phyloP scores from a whole-genome alignment of 2,329 filamentous ascomycete genomes.

The Trichoderma simmonsii region DNA sequence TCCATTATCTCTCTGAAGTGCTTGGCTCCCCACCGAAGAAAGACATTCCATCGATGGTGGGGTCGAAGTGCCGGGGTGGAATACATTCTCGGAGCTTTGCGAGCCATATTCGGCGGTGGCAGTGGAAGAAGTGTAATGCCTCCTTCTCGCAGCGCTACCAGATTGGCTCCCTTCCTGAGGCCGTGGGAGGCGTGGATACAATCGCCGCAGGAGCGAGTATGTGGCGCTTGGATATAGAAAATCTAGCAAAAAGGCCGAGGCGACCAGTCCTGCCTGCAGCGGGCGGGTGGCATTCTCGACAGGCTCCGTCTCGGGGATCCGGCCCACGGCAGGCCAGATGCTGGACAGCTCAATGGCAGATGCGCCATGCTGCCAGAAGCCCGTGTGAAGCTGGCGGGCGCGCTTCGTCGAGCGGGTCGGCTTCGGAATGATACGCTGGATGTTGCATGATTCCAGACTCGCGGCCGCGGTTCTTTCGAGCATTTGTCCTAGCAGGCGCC shows the following conservation, averaged over 20 bases:
- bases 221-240: constrained; percentile 53
- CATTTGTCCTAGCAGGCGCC: constrained; percentile 39
- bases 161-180: constrained; percentile 23
- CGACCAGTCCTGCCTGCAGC: constrained; percentile 34
- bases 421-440: constrained; percentile 50
- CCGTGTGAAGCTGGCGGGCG: constrained; percentile 44
- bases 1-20: background rate
- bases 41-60: background rate
- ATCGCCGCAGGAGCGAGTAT: constrained; percentile 40
- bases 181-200: constrained; percentile 30
- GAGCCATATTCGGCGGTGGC: constrained; percentile 14
- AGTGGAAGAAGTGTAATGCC: constrained; percentile 29
- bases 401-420: constrained; percentile 37
- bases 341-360: constrained; percentile 46
- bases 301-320: constrained; percentile 16
- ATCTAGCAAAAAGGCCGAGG: constrained; percentile 52
- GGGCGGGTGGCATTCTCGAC: constrained; percentile 25
- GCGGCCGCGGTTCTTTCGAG: constrained; percentile 57
- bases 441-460: constrained; percentile 53
- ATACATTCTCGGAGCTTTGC: background rate
- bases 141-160: constrained; percentile 23
- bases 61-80: background rate
- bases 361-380: constrained; percentile 56
- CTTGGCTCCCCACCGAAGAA: background rate
- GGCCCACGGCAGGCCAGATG: constrained; percentile 36